Evolutionary conservation across 345 rosid species (phyloP).

Genomic region (Capsella bursapastoris): DNA sequence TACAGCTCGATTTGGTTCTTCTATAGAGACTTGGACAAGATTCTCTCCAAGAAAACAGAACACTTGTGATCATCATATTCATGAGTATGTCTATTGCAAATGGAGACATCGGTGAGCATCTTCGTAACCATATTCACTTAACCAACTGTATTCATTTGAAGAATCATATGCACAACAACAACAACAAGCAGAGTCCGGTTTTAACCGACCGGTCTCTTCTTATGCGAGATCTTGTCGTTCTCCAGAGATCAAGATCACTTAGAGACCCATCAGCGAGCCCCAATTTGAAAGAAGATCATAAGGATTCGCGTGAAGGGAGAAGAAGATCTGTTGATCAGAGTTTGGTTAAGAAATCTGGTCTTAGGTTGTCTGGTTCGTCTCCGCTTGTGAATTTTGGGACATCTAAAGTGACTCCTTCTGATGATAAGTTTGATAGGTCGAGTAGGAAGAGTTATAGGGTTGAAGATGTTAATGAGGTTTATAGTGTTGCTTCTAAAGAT

Average conservation of each 20-base stretch:
- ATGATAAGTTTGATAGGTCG: slow-evolving; percentile 50
- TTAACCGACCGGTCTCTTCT: slow-evolving; percentile 72
- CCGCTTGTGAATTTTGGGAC: slow-evolving; percentile 55
- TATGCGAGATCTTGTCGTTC: slow-evolving; percentile 90
- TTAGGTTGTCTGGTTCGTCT: slow-evolving; percentile 69
- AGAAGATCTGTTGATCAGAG: slow-evolving; percentile 62
- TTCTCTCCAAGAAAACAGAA: slow-evolving; percentile 36
- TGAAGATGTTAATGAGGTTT: slow-evolving; percentile 48
- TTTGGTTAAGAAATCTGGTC: slow-evolving; percentile 57
- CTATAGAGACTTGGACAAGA: slow-evolving; percentile 37
- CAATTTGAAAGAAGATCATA: slow-evolving; percentile 57
- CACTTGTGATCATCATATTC: slow-evolving; percentile 49
- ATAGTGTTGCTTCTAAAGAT: slow-evolving; percentile 46
- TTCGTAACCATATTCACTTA: slow-evolving; percentile 91
- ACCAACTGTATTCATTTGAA: slow-evolving; percentile 97
- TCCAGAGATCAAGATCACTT: slow-evolving; percentile 89
- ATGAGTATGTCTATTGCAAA: slow-evolving; percentile 81
- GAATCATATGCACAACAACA: slow-evolving; percentile 84
- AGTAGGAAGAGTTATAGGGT: slow-evolving; percentile 54
- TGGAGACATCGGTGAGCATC: slow-evolving; percentile 91
- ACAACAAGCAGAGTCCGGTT: slow-evolving; percentile 77
- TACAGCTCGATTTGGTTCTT: slow-evolving; percentile 47
- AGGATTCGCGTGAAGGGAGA: slow-evolving; percentile 50
- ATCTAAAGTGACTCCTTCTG: slow-evolving; percentile 65
- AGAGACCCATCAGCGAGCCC: slow-evolving; percentile 94